Conservation (phyloP, 768 basidiomycete species). For the Tricholoma flavovirens region DNA sequence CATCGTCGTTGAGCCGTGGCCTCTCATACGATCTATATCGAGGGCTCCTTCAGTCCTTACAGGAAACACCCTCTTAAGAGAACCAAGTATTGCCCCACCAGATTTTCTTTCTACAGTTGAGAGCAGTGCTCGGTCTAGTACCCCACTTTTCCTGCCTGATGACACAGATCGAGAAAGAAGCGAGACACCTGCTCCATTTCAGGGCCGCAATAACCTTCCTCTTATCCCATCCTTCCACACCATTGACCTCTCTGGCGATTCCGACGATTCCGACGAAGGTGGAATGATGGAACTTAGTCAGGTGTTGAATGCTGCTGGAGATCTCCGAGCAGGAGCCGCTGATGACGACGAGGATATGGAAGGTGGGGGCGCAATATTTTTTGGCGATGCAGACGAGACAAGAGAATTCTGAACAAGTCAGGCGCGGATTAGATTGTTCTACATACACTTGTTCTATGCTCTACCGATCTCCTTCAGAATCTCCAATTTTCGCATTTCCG, state of each 20-base stretch:
- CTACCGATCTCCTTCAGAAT: constrained; percentile 78
- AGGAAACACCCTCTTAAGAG: constrained; percentile 12
- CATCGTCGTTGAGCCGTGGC: constrained; percentile 81
- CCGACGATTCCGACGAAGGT: constrained; percentile 32
- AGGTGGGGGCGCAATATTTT: constrained; percentile 60
- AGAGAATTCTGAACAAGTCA: constrained; percentile 43
- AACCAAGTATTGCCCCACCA: constrained; percentile 28
- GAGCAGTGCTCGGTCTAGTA: constrained; percentile 32
- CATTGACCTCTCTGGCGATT: constrained; percentile 25
- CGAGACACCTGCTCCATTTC: constrained; percentile 32
- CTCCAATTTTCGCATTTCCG: constrained; percentile 54
- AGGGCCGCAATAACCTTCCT: not conserved
- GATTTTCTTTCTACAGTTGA: constrained; percentile 20
- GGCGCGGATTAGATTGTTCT: constrained; percentile 1
- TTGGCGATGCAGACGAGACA: constrained; percentile 79
- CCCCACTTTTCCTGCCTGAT: constrained; percentile 76
- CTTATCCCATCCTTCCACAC: constrained; percentile 23
- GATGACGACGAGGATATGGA: constrained; percentile 78
- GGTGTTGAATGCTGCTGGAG: constrained; percentile 52
- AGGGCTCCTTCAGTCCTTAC: constrained; percentile 19
- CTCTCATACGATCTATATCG: constrained; percentile 38
- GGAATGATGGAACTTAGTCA: constrained; percentile 78
- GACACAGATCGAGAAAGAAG: constrained; percentile 33
- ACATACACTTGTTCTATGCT: constrained; percentile 33
- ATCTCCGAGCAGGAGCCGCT: constrained; percentile 48